Conservation (phyloP, 768 basidiomycete species). For the Holtermanniella nyarrowii region DNA sequence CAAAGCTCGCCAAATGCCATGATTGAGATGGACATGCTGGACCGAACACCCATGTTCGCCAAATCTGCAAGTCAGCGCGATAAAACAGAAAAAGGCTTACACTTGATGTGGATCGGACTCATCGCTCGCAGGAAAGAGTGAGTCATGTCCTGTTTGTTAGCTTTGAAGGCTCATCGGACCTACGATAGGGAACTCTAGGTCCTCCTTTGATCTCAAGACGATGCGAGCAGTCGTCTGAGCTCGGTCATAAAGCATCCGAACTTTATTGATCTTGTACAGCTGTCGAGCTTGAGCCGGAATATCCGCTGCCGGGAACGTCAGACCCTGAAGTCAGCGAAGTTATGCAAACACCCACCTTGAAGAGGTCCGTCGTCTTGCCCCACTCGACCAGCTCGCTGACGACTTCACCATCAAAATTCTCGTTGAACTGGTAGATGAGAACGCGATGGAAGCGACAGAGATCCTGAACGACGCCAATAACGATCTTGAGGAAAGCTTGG, state of each 20-base stretch:
- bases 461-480: slow-evolving; percentile 64
- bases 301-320: slow-evolving; percentile 41
- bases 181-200: slow-evolving; percentile 59
- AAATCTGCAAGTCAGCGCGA: slow-evolving; percentile 48
- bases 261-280: slow-evolving; percentile 65
- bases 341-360: slow-evolving; percentile 44
- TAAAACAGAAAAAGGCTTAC: slow-evolving; percentile 40
- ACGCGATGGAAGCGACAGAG: slow-evolving; percentile 72
- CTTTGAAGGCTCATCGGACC: slow-evolving; percentile 17
- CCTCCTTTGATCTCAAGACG: slow-evolving; percentile 53
- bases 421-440: slow-evolving; percentile 72
- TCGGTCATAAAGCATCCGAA: slow-evolving; percentile 64
- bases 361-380: slow-evolving; percentile 62
- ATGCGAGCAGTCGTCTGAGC: slow-evolving; percentile 62
- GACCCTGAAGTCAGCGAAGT: slow-evolving; percentile 5
- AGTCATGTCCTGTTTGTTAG: slow-evolving; percentile 56
- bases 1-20: slow-evolving; percentile 68
- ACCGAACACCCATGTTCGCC: slow-evolving; percentile 69
- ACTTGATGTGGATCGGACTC: slow-evolving; percentile 76
- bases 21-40: slow-evolving; percentile 79
- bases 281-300: slow-evolving; percentile 52
- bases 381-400: slow-evolving; percentile 73
- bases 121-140: slow-evolving; percentile 76
- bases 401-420: slow-evolving; percentile 64
- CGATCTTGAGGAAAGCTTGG: slow-evolving; percentile 59